Conservation (phyloP, 2,329 filamentous ascomycete species). For the Dendrostoma leiphaemia region DNA sequence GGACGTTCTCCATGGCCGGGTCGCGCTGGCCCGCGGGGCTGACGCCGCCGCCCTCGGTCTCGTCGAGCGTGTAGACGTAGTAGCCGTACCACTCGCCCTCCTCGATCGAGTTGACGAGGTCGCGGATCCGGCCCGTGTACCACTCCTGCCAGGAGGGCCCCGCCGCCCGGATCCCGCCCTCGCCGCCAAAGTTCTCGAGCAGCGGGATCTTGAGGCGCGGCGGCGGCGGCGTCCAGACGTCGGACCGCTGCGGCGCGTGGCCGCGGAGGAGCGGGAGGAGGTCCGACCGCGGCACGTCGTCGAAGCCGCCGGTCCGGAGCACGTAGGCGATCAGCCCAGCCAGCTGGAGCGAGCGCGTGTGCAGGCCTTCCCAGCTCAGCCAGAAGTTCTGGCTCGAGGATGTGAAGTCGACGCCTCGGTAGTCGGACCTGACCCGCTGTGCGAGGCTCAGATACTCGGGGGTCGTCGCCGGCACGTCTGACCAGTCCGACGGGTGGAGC, state of each 20-base stretch:
- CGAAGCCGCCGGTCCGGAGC: conserved; percentile 8
- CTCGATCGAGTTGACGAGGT: conserved; percentile 16
- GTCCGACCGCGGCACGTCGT: conserved; percentile 18
- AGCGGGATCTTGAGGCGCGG: conserved; percentile 7
- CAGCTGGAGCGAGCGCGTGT: conserved; percentile 18
- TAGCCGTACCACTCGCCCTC: conserved; percentile 20
- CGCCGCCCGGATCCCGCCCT: conserved; percentile 2
- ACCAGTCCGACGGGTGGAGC: conserved; percentile 13
- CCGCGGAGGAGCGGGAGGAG: conserved; percentile 12
- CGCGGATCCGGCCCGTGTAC: conserved; percentile 14
- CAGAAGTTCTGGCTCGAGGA: conserved; percentile 18
- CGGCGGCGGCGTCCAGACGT: not conserved
- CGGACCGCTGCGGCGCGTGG: not conserved
- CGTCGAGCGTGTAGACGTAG: conserved; percentile 17
- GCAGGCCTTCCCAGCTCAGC: conserved; percentile 19
- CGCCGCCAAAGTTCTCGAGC: conserved; percentile 13
- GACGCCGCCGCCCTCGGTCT: conserved; percentile 8
- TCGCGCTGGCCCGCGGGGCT: conserved; percentile 11
- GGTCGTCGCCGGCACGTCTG: not conserved
- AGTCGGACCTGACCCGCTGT: conserved; percentile 15
- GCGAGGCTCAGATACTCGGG: conserved; percentile 14
- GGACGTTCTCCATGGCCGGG: conserved; percentile 19
- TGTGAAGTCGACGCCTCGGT: conserved; percentile 9
- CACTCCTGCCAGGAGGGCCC: conserved; percentile 17
- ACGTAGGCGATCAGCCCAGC: conserved; percentile 18